These are phyloP conservation scores for Dactylella cylindrospora DNA, from an alignment of 2,329 filamentous ascomycete species.

Conservation along the genomic window DNA sequence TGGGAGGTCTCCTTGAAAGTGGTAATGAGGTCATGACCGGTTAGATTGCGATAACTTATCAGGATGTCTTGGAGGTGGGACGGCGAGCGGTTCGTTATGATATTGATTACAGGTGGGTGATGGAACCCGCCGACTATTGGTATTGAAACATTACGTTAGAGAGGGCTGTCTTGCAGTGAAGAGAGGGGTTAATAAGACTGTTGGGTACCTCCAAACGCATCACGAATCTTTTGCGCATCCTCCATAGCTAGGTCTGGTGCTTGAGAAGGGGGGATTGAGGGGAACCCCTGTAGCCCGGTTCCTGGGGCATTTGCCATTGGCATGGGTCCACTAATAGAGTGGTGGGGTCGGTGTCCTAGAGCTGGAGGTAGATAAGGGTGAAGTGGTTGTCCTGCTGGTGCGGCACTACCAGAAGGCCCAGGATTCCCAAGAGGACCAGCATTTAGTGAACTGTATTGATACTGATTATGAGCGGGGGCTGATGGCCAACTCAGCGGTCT, in stretches of 20 bases:
- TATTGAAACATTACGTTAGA: background rate
- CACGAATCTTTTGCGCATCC: constrained; percentile 30
- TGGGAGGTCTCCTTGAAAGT: constrained; percentile 30
- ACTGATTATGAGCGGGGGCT: constrained; percentile 10
- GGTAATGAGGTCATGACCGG: constrained; percentile 28
- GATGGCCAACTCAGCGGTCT: constrained; percentile 36
- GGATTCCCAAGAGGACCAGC: too few relatives aligned
- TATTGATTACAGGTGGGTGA: constrained; percentile 23
- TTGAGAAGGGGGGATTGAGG: background rate
- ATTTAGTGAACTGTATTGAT: constrained; percentile 6
- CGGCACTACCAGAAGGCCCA: too few relatives aligned
- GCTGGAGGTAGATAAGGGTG: constrained; percentile 2
- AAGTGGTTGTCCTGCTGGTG: constrained; percentile 13
- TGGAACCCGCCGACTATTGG: constrained; percentile 31
- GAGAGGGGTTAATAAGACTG: background rate
- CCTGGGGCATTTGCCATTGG: constrained; percentile 9
- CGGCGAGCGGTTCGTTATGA: constrained; percentile 34
- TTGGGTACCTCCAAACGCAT: constrained; percentile 43
- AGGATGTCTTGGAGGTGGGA: constrained; percentile 15
- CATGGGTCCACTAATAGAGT: constrained; percentile 30
- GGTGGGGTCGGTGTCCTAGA: constrained; percentile 18
- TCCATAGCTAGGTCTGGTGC: constrained; percentile 27
- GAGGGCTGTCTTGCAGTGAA: background rate
- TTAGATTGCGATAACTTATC: constrained; percentile 27
- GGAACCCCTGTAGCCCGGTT: background rate